These are phyloP conservation scores for Seiridium unicorne DNA, from an alignment of 2,329 filamentous ascomycete species.

Conservation along the genomic window DNA sequence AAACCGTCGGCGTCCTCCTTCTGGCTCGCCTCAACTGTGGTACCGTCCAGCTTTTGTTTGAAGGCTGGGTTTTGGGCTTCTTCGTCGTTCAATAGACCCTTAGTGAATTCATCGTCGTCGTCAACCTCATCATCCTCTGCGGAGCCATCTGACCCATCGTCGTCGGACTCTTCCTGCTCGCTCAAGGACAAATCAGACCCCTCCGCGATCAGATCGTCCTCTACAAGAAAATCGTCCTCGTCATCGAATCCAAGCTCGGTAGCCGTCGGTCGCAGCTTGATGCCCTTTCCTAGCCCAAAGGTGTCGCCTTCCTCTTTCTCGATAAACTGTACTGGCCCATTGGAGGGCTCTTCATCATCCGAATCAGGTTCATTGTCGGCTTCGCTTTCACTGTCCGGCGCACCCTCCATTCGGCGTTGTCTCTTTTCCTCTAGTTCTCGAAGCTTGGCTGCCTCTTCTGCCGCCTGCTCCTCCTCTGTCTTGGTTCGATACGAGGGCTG, in stretches of 20 bases:
- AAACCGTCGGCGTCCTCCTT: constrained; percentile 55
- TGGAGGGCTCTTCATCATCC: constrained; percentile 24
- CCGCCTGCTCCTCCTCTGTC: constrained; percentile 81
- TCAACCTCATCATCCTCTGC: constrained; percentile 40
- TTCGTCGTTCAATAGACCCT: constrained; percentile 61
- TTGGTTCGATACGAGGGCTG: constrained; percentile 85
- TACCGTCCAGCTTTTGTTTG: constrained; percentile 24
- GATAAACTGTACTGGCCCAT: constrained; percentile 19
- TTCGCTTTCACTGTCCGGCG: constrained; percentile 45
- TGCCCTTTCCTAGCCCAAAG: constrained; percentile 60
- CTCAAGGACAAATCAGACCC: constrained; percentile 8
- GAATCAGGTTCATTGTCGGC: constrained; percentile 28
- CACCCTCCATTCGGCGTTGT: constrained; percentile 82
- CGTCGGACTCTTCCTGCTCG: constrained; percentile 10
- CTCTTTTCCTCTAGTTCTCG: constrained; percentile 82
- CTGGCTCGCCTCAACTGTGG: constrained; percentile 40
- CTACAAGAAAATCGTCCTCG: constrained; percentile 90
- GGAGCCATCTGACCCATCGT: constrained; percentile 49
- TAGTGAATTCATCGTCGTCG: constrained; percentile 65
- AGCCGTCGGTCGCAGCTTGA: constrained; percentile 54
- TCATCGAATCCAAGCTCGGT: constrained; percentile 77
- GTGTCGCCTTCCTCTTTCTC: constrained; percentile 51
- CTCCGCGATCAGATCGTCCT: constrained; percentile 83
- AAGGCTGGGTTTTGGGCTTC: constrained; percentile 55
- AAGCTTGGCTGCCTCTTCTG: constrained; percentile 73